These are phyloP conservation scores for Penicillium bovifimosum DNA, from an alignment of 495 filamentous ascomycete genomes.

Conservation along the genomic window DNA sequence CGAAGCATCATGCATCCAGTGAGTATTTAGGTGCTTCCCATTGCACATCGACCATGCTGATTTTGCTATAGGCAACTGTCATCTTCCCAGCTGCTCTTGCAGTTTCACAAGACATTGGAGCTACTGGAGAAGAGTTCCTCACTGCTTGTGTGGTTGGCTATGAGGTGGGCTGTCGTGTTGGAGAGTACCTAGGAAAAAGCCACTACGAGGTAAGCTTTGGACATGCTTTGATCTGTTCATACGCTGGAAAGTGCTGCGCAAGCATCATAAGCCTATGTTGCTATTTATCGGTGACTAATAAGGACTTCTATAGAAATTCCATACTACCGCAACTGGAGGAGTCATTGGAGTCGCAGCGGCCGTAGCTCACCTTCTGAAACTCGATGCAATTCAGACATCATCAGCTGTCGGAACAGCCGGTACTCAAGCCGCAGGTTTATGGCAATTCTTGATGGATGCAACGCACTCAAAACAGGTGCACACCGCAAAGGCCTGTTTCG, in stretches of 20 bases:
- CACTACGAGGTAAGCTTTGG: constrained; percentile 28
- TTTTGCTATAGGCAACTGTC: constrained; percentile 24
- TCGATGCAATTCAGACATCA: constrained; percentile 17
- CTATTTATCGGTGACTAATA: neutral
- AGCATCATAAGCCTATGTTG: no score
- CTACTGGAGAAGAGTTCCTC: constrained; percentile 31
- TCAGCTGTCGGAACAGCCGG: constrained; percentile 34
- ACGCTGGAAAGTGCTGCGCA: no score
- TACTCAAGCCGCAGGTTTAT: constrained; percentile 34
- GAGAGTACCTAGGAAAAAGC: constrained; percentile 29
- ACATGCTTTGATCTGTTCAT: neutral
- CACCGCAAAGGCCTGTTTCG: constrained; percentile 33
- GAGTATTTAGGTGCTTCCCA: constrained; percentile 2
- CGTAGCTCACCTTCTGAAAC: constrained; percentile 23
- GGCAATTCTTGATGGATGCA: constrained; percentile 35
- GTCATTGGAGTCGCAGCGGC: constrained; percentile 32
- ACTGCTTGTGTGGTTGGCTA: constrained; percentile 34
- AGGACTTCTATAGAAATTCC: constrained; percentile 21
- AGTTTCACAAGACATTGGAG: constrained; percentile 28
- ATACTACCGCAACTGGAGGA: constrained; percentile 30
- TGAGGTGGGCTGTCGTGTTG: constrained; percentile 31
- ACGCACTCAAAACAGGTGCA: constrained; percentile 37
- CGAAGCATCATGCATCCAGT: constrained; percentile 37
- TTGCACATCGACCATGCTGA: neutral
- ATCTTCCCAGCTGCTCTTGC: constrained; percentile 32